Percentiles rank a stretch among this genome's conserved stretches.
Evolutionary conservation across 108 stramenopile genomes (phyloP).

Genomic region (Skeletonema grethae): DNA sequence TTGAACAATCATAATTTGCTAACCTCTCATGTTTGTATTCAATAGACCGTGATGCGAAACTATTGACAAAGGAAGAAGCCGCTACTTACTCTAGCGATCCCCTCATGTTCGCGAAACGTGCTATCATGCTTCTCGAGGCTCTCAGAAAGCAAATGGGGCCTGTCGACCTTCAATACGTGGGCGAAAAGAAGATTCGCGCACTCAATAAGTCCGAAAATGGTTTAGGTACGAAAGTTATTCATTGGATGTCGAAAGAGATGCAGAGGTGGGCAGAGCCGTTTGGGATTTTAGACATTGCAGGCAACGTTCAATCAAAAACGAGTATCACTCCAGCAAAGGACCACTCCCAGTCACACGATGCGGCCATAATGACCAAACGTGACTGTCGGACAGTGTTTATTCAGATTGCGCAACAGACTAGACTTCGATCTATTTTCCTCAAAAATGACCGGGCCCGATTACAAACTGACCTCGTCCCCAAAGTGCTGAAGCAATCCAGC

Average conservation of each 20-base stretch:
- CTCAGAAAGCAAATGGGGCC: slow-evolving; percentile 52
- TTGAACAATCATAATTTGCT: neutral
- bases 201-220: slow-evolving; percentile 63
- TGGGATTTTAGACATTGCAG: slow-evolving; percentile 54
- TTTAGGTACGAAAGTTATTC: slow-evolving; percentile 66
- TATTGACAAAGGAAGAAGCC: slow-evolving; percentile 27
- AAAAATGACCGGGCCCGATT: slow-evolving; percentile 48
- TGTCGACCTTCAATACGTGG: slow-evolving; percentile 44
- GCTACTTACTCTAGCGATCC: slow-evolving; percentile 37
- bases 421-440: slow-evolving; percentile 62
- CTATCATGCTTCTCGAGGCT: slow-evolving; percentile 53
- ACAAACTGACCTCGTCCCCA: slow-evolving; percentile 30
- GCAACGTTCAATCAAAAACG: slow-evolving; percentile 51
- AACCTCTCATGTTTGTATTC: neutral
- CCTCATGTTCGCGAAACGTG: slow-evolving; percentile 53
- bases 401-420: slow-evolving; percentile 72
- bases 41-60: slow-evolving; percentile 6
- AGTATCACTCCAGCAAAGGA: slow-evolving; percentile 53
- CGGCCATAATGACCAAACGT: slow-evolving; percentile 66
- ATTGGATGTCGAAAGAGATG: slow-evolving; percentile 70
- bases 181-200: slow-evolving; percentile 44
- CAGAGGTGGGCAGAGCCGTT: slow-evolving; percentile 45
- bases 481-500: slow-evolving; percentile 53
- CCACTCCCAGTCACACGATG: slow-evolving; percentile 50
- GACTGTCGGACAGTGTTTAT: slow-evolving; percentile 61